A percentile compares a stretch with the other conserved stretches of the same genome.
Conservation (phyloP, 352 stramenopile genomes). For the Albugo candida region DNA sequence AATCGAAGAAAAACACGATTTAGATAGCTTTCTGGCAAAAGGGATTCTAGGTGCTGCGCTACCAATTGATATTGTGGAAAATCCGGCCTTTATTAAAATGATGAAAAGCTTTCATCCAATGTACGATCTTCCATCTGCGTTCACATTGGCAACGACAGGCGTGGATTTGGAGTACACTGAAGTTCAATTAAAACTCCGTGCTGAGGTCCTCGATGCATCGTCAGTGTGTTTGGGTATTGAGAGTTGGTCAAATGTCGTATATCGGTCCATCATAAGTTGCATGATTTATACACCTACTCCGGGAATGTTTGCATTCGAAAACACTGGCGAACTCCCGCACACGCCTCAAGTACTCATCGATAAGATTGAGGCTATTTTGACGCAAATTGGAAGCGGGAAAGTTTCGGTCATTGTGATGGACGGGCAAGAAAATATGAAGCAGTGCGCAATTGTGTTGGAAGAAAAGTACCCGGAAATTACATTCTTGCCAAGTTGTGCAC, state of each 20-base stretch:
- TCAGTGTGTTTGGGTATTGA: conserved; percentile 33
- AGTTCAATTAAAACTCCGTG: conserved; percentile 32
- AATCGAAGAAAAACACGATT: conserved; percentile 26
- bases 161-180: conserved; percentile 45
- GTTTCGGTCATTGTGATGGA: conserved; percentile 41
- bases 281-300: conserved; percentile 29
- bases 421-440: conserved; percentile 28
- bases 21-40: conserved; percentile 36
- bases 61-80: conserved; percentile 32
- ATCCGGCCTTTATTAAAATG: conserved; percentile 34
- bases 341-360: conserved; percentile 26
- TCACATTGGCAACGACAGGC: conserved; percentile 21
- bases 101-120: conserved; percentile 30
- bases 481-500: conserved; percentile 37
- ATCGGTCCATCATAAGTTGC: conserved; percentile 29
- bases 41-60: conserved; percentile 31
- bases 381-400: conserved; percentile 26
- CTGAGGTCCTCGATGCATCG: conserved; percentile 26
- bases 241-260: conserved; percentile 19
- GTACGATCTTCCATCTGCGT: conserved; percentile 30
- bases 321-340: conserved; percentile 23
- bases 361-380: conserved; percentile 41
- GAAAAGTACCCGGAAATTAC: conserved; percentile 36
- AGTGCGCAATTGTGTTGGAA: conserved; percentile 21
- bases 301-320: conserved; percentile 35